Conservation (phyloP, 225 moss, liverwort and hornwort genomes). For the Pleurozium schreberi region DNA sequence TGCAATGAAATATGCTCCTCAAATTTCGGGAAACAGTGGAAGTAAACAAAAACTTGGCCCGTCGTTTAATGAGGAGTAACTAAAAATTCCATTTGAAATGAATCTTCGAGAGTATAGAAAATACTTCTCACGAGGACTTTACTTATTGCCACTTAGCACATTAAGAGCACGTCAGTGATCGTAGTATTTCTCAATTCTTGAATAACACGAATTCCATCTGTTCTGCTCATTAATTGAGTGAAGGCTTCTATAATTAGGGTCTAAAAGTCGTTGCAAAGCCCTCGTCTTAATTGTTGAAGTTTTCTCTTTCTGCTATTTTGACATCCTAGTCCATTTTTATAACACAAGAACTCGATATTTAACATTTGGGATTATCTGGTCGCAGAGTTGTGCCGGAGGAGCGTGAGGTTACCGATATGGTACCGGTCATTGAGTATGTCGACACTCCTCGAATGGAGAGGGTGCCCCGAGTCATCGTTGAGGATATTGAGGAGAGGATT, state of each 20-base stretch:
- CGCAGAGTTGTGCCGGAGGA: slow-evolving; percentile 37
- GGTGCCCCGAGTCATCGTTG: slow-evolving; percentile 36
- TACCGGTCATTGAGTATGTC: slow-evolving; percentile 28
- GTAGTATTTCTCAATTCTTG: neutral
- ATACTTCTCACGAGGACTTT: too few species aligned
- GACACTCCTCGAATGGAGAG: slow-evolving; percentile 28
- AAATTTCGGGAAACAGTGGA: too few species aligned
- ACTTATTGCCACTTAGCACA: neutral
- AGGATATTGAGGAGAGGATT: slow-evolving; percentile 17
- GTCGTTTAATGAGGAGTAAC: neutral
- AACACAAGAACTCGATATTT: neutral
- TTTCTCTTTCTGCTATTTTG: too few species aligned
- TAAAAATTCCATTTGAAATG: too few species aligned
- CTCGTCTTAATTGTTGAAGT: rapidly evolving
- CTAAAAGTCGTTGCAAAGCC: too few species aligned
- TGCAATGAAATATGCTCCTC: neutral
- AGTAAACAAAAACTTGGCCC: neutral
- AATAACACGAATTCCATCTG: neutral
- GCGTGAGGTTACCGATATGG: slow-evolving; percentile 35
- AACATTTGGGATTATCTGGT: neutral
- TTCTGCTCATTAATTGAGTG: too few species aligned
- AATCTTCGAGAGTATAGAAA: too few species aligned
- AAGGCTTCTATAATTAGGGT: rapidly evolving
- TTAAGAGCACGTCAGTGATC: neutral
- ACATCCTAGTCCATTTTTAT: too few species aligned